Conservation (phyloP, 1,139 yeast species). For the Sugiyamaella pinicola region DNA sequence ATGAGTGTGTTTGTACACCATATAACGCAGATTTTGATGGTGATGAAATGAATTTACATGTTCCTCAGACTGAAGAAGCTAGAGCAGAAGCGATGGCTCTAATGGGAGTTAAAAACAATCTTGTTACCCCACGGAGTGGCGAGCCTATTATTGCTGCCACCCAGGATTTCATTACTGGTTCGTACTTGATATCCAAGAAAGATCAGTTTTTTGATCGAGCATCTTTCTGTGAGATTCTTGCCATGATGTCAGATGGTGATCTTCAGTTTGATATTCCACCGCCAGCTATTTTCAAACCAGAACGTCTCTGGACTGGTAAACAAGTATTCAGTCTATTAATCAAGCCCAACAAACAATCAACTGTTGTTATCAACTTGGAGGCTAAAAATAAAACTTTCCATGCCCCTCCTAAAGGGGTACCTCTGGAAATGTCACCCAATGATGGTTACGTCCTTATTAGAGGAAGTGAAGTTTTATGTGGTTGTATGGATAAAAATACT, state of each 20-base stretch:
- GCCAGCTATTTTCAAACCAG: slow-evolving; percentile 90
- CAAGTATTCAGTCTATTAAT: slow-evolving; percentile 89
- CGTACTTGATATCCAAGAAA: slow-evolving; percentile 87
- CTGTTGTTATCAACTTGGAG: slow-evolving; percentile 85
- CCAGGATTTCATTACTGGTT: slow-evolving; percentile 97
- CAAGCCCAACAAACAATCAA: slow-evolving; percentile 72
- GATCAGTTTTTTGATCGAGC: slow-evolving; percentile 93
- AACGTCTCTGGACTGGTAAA: slow-evolving; percentile 93
- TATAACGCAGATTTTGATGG: slow-evolving; percentile 99
- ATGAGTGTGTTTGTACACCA: slow-evolving; percentile 99
- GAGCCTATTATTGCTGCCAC: slow-evolving; percentile 99
- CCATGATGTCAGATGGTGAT: slow-evolving; percentile 96
- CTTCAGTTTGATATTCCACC: slow-evolving; percentile 91
- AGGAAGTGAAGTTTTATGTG: slow-evolving; percentile 85
- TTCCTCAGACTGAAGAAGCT: slow-evolving; percentile 99
- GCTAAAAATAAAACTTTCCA: slow-evolving; percentile 89
- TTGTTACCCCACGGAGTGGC: slow-evolving; percentile 95
- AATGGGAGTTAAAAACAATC: slow-evolving; percentile 96
- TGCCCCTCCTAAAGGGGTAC: slow-evolving; percentile 68
- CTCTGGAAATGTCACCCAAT: slow-evolving; percentile 95
- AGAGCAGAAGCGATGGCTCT: slow-evolving; percentile 95
- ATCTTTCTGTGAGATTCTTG: slow-evolving; percentile 73
- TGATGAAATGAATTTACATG: slow-evolving; percentile 99
- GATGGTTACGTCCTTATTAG: slow-evolving; percentile 92
- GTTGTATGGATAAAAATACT: slow-evolving; percentile 95